phyloP scores from a whole-genome alignment of 495 filamentous ascomycete species.

The Aspergillus indologenus region DNA sequence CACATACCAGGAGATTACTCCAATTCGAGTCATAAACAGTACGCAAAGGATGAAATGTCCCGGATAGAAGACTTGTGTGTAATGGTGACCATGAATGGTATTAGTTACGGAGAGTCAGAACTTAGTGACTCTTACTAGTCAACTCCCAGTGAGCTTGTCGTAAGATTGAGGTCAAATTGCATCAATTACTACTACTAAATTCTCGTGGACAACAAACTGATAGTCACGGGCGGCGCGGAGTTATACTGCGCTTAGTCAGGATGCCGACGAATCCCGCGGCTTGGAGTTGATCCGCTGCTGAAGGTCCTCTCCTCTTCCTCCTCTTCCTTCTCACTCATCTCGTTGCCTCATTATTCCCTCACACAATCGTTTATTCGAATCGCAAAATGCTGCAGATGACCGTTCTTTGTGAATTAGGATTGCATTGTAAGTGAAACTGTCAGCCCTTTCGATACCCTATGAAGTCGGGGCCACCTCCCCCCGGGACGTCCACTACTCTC shows the following conservation, averaged over 20 bases:
- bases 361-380: constrained; percentile 6
- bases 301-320: background rate
- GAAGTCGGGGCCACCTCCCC: background rate
- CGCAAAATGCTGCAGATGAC: constrained; percentile 46
- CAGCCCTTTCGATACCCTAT: background rate
- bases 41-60: background rate
- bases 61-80: background rate
- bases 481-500: constrained; percentile 5
- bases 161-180: background rate
- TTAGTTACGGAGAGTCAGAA: background rate
- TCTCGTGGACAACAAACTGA: background rate
- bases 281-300: constrained; percentile 23
- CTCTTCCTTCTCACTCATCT: constrained; percentile 7
- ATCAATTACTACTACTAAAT: too few species aligned
- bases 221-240: background rate
- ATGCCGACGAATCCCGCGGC: constrained; percentile 10
- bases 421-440: constrained; percentile 34
- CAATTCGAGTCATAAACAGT: constrained; percentile 2
- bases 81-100: background rate
- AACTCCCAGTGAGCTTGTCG: background rate
- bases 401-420: constrained; percentile 25
- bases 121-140: background rate
- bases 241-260: constrained; percentile 26
- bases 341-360: constrained; percentile 5
- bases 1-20: background rate